Base-by-base conservation (phyloP, 176 grass and related monocot species). In the Bothriochloa decipiens region DNA sequence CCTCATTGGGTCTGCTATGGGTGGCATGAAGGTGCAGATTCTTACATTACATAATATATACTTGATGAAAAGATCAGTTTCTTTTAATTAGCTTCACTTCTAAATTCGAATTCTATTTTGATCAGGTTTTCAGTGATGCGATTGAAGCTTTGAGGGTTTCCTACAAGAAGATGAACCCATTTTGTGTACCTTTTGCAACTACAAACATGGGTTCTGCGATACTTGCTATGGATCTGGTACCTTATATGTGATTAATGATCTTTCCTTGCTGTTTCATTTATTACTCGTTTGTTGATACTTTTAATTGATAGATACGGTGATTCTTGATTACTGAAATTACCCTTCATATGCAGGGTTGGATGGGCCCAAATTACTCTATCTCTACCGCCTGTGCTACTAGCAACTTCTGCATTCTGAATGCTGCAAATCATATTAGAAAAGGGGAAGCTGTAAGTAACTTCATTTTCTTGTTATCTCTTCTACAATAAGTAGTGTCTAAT, bases 141-240 rank as follows among this genome's bases (percentile, higher is more conserved):
- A 89, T 99, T 86, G 96, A 99, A 86, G 96, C 96, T 77, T 88
- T 99, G 80, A 94, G 93, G 70, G 88, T 99, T 57, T 99, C 96
- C 23, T 99, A 99, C 88, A 96, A 83, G 91, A 99, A 99, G 78
- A 92, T 99, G 93, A 96, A 99, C 61, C 96, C 96, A 32, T 99
- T 99, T 74, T 99, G 96, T 91, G 91, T 96, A 84, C 96, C 96
- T 60, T 99, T 99, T 91, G 93, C 96, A 64, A 92, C 96, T 79
- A 99, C 96, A 77, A 99, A 99, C 84, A 99, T 99, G 96, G 96
- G 96, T 25, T 99, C 96, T 91, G 93, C 96, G 25, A 94, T 99
- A 86, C 96, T 99, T 87, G 96, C 96, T 26, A 99, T 99, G 81
- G 96, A 99, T 96, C 86, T 99, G 93, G 96, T 99, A 43, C 45